A percentile compares a stretch with the other conserved stretches of the same genome.
Evolutionary conservation across 257 asterid species (phyloP).

Genomic region (Lycium ferocissimum): DNA sequence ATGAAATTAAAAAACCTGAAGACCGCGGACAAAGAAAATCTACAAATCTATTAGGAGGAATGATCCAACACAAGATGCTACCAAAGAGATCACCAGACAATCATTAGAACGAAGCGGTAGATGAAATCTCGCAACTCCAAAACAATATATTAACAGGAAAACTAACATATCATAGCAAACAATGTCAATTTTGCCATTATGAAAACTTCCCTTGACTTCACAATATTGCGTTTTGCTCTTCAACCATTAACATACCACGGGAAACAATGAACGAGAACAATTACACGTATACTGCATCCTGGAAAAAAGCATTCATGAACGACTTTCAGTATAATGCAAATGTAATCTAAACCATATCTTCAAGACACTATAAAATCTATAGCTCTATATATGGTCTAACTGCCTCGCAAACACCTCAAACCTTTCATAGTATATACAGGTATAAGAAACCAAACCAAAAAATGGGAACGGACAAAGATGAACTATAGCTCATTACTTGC

Average conservation of each 20-base stretch:
- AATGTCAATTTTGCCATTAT: neutral
- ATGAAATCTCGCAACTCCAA: neutral
- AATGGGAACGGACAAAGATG: constrained; percentile 36
- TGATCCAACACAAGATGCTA: neutral
- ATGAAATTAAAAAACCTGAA: neutral
- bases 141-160: neutral
- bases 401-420: constrained; percentile 54
- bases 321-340: neutral
- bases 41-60: neutral
- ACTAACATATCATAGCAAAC: neutral
- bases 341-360: constrained; percentile 31
- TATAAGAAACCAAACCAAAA: constrained; percentile 42
- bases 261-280: constrained; percentile 10
- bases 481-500: constrained; percentile 37
- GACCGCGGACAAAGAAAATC: neutral
- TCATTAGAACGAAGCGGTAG: neutral
- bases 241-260: neutral
- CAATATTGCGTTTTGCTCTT: neutral
- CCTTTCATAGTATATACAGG: constrained; percentile 73
- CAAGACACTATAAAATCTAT: constrained; percentile 36
- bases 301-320: constrained; percentile 12
- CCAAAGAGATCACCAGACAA: neutral
- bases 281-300: neutral
- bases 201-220: neutral
- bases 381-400: constrained; percentile 45